Base-by-base conservation (phyloP, 176 grass and related monocot genomes). In the Oryza punctata region DNA sequence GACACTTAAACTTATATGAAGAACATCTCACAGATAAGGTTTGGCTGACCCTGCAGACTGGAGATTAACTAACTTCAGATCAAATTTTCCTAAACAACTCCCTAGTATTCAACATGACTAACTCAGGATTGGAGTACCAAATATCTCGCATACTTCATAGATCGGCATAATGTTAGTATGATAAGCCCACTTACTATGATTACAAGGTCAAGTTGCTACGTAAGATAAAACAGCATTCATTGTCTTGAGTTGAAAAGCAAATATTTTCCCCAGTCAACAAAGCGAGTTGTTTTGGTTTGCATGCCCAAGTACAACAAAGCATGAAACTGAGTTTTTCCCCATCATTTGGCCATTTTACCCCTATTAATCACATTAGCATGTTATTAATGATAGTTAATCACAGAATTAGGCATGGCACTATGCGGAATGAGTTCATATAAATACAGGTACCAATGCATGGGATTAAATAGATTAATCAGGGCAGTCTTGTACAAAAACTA, bases 181-280 rank as follows among this genome's bases (percentile, higher is more conserved):
- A 78, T 16, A 78, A 78, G 26, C 4, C 18, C 13, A 2, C 27
- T 78, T 73, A 67, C 61, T 73, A 73, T 16, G 27, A 47, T 29
- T 73, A 57, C 67, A 86, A 78, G 25, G 21, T 81, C 44, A 44
- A 52, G 84, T 26, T 61, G 45, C 27, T 11, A 7, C 40, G 19
- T 46, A 27, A 33, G 44, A 73, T 45, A 78, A 69, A 71, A 78
- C 28, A 78, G 4, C 18, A 41, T 44, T 57, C 32, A 9, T 0
- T 85, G 16, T 28, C 72, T 35, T 10, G 40, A 81, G 76, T 26
- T 27, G 27, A 6, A 63, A 23, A 61, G 7, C 57, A 59, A 59
- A 59, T n/a, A 59, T 15, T 59, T n/a, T 9, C 16, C 7, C 54
- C 19, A 59, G 19, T 8, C 5, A 59, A 59, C 19, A 52, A 59